phyloP scores from a whole-genome alignment of 1,284 basidiomycete species.

The Cystobasidium slooffiae region DNA sequence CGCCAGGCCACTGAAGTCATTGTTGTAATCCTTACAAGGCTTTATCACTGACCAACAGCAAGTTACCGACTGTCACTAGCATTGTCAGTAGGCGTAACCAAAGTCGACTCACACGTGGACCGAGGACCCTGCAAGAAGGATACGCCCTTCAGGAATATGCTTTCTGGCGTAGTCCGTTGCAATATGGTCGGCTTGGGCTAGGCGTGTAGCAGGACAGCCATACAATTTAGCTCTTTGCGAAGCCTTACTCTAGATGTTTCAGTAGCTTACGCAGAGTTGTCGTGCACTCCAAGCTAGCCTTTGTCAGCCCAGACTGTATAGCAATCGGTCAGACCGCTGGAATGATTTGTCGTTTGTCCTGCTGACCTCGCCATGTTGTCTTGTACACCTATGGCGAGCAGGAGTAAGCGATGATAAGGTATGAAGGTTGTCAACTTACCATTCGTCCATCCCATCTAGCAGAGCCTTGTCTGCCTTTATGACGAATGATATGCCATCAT shows the following conservation, averaged over 20 bases:
- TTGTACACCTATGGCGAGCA: constrained; percentile 49
- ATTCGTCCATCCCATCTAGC: constrained; percentile 57
- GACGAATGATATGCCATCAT: constrained; percentile 62
- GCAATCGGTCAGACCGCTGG: not conserved
- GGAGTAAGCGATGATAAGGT: not conserved
- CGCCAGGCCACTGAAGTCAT: too few species aligned
- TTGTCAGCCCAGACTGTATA: constrained; percentile 50
- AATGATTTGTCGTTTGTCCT: not conserved
- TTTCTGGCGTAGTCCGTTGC: constrained; percentile 55
- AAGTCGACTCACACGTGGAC: constrained; percentile 58
- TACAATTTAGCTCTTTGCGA: constrained; percentile 24
- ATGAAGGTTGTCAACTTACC: constrained; percentile 36
- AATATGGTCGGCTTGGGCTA: constrained; percentile 45
- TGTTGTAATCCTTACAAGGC: constrained; percentile 18
- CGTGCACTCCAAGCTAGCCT: constrained; percentile 46
- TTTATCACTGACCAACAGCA: constrained; percentile 8
- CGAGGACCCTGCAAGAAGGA: constrained; percentile 57
- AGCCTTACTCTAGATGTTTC: constrained; percentile 28
- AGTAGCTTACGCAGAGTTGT: constrained; percentile 44
- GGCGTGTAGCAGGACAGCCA: not conserved
- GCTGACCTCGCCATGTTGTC: constrained; percentile 49
- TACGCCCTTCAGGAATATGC: constrained; percentile 52
- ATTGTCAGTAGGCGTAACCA: constrained; percentile 49
- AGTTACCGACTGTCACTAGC: not conserved
- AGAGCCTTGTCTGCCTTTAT: constrained; percentile 60